Percentiles rank a stretch among this genome's conserved stretches.
Evolutionary conservation across 2,329 filamentous ascomycete genomes (phyloP).

Genomic region (Fusarium penzigii): DNA sequence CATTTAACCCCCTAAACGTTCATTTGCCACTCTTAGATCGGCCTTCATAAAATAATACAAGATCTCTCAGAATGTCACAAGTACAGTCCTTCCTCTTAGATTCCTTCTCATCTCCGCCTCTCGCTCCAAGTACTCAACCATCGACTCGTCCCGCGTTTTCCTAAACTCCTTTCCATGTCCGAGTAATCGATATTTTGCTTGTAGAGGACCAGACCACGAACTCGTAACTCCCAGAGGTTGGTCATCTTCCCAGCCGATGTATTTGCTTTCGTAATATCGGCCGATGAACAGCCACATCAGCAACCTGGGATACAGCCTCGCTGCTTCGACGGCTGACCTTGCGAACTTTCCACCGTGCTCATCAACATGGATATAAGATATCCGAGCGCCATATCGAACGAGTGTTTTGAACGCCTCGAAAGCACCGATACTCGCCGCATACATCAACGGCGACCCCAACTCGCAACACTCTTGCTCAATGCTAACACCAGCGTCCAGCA

Average conservation of each 20-base stretch:
- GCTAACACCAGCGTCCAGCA: constrained; percentile 20
- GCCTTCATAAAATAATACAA: too few species aligned
- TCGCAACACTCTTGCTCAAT: constrained; percentile 12
- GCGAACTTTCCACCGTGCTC: constrained; percentile 6
- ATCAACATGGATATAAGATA: constrained; percentile 13
- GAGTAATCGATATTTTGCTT: constrained; percentile 8
- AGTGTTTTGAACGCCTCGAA: constrained; percentile 19
- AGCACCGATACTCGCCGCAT: constrained; percentile 16
- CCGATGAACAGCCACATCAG: constrained; percentile 21
- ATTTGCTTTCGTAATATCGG: constrained; percentile 13
- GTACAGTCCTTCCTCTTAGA: constrained; percentile 9
- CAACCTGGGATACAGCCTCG: constrained; percentile 13
- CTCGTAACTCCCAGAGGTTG: not conserved
- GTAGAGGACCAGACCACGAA: constrained; percentile 20
- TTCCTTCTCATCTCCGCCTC: not conserved
- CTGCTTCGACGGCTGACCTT: constrained; percentile 14
- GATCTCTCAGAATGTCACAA: constrained; percentile 10
- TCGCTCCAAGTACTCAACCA: constrained; percentile 5
- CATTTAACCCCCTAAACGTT: too few species aligned
- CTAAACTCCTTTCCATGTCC: not conserved
- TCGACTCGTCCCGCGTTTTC: constrained; percentile 1
- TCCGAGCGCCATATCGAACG: constrained; percentile 16
- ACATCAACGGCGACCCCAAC: constrained; percentile 23
- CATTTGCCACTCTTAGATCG: too few species aligned
- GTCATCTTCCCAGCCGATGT: constrained; percentile 3